Base-by-base conservation (phyloP, 148 eudicot species). In the Hydrangea macrophylla region DNA sequence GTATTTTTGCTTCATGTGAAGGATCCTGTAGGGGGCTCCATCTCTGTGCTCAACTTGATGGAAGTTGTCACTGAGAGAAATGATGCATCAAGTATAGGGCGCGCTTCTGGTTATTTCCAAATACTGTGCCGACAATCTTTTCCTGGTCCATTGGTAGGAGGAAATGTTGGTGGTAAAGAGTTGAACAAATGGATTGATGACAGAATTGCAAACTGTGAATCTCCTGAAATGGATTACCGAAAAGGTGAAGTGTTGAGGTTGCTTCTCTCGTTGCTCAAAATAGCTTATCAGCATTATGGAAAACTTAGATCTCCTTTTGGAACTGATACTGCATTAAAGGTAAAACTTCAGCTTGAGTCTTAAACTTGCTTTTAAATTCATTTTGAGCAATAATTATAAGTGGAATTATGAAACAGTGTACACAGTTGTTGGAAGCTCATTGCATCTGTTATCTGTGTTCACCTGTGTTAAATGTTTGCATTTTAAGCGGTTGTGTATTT, bases 281-380 rank as follows among this genome's bases (percentile, higher is more conserved):
- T 94, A 71, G 88, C 90, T n/a, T 85, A 80, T 73, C 99, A 89
- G 78, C 88, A 88, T 77, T 87, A 91, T 74, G 99, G 99, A 32
- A 94, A 91, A 81, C 86, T 94, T 18, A 90, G 99, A 54, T 85
- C 96, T 72, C 92, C 92, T 75, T 88, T 81, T 74, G 93, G 91
- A 54, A 73, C 88, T 22, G 93, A 91, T 72, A 57, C 84, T 51
- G 80, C 79, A 28, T 22, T 76, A 55, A 85, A 78, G 97, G 99
- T 94, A 79, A 69, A n/a, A 58, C 15, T 6, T 9, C 37, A 13
- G 36, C 55, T 27, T 62, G 15, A 50, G 4, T 25, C 25, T 0
- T 36, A 6, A 32, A 48, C 25, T 24, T 70, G 35, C 61, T 26
- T 56, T 60, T 7, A 2, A 17, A 26, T 56, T 33, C 17, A 3